A percentile compares a stretch with the other conserved stretches of the same genome.
phyloP scores from a whole-genome alignment of 257 asterid genomes.

The Linaria vulgaris region DNA sequence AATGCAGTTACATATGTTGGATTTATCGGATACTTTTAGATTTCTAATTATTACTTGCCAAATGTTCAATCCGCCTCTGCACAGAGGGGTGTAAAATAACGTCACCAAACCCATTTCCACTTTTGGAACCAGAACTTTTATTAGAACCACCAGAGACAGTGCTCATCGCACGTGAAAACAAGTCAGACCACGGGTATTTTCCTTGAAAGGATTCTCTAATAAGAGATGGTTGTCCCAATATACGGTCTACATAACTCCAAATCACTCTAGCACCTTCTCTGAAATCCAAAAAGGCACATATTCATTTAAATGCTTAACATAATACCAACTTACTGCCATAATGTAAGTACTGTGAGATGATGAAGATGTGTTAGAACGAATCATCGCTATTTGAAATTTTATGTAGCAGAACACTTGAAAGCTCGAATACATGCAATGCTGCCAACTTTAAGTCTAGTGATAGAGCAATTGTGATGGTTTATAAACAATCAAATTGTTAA shows the following conservation, averaged over 20 bases:
- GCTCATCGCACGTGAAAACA: constrained; percentile 55
- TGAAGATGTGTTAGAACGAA: too few relatives aligned
- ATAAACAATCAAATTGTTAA: constrained; percentile 16
- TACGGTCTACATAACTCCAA: constrained; percentile 95
- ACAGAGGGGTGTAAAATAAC: constrained; percentile 86
- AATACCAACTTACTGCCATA: too few relatives aligned
- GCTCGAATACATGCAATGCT: too few relatives aligned
- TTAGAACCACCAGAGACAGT: constrained; percentile 38
- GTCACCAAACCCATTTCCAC: constrained; percentile 73
- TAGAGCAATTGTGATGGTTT: constrained; percentile 40
- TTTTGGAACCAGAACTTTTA: constrained; percentile 32
- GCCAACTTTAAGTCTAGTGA: too few relatives aligned
- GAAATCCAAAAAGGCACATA: constrained; percentile 33
- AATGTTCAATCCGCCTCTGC: constrained; percentile 69
- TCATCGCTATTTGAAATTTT: too few relatives aligned
- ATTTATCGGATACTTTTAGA: too few relatives aligned
- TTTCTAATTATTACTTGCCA: too few relatives aligned
- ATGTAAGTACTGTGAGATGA: too few relatives aligned
- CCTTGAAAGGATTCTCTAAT: constrained; percentile 96
- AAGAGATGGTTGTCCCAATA: constrained; percentile 93
- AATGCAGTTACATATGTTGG: too few relatives aligned
- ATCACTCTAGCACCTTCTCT: constrained; percentile 96
- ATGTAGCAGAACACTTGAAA: too few relatives aligned
- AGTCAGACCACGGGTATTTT: constrained; percentile 93
- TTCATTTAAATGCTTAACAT: constrained; percentile 19